phyloP scores from a whole-genome alignment of 140 eudicot species.

The Stevia rebaudiana region DNA sequence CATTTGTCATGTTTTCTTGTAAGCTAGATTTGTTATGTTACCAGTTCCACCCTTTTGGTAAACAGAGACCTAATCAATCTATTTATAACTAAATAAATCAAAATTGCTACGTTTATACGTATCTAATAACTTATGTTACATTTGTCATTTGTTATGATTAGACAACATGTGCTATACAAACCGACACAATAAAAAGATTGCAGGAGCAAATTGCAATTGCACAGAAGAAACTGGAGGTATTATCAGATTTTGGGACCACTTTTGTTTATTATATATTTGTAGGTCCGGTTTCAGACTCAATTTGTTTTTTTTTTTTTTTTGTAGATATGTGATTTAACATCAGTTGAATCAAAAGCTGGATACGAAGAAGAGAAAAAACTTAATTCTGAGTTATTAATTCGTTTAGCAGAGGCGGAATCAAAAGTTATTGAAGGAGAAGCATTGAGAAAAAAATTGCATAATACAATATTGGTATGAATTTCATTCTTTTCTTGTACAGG shows the following conservation, averaged over 20 bases:
- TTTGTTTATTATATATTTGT: conserved; percentile 8
- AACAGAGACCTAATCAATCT: background rate
- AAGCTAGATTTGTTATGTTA: background rate
- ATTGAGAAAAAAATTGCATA: conserved; percentile 77
- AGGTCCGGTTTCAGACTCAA: background rate
- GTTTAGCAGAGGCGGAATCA: conserved; percentile 69
- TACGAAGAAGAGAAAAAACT: conserved; percentile 57
- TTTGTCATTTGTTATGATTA: conserved; percentile 19
- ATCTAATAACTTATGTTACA: conserved; percentile 2
- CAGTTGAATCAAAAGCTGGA: conserved; percentile 59
- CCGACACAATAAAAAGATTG: conserved; percentile 48
- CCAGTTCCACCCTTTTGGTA: background rate
- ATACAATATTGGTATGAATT: conserved; percentile 68
- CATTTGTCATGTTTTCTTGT: background rate
- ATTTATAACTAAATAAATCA: background rate
- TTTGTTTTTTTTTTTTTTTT: background rate
- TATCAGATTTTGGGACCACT: conserved; percentile 4
- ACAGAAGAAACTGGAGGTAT: conserved; percentile 65
- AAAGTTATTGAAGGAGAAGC: conserved; percentile 83
- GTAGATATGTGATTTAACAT: conserved; percentile 68
- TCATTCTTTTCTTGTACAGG: background rate
- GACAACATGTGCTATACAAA: conserved; percentile 66
- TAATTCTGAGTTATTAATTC: conserved; percentile 47
- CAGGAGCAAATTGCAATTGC: conserved; percentile 67
- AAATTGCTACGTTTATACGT: background rate